These are phyloP conservation scores for Prototheca cutis DNA, from an alignment of 163 green algal genomes.

Conservation along the genomic window DNA sequence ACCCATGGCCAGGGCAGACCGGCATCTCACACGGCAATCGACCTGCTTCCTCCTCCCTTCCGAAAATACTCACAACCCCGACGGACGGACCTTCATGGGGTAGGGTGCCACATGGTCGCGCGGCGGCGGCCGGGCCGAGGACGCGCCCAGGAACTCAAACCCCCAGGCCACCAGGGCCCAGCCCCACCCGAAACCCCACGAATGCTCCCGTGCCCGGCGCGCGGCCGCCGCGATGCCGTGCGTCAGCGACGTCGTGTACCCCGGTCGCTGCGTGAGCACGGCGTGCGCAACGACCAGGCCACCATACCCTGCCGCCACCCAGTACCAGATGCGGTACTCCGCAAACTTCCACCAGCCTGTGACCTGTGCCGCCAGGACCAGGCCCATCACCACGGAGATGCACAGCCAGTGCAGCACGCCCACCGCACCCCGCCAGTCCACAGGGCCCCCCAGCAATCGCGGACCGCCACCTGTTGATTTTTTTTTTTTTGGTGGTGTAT, in stretches of 20 bases:
- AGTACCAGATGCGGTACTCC: slow-evolving; percentile 16
- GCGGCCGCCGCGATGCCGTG: slow-evolving; percentile 16
- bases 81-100: slow-evolving; percentile 14
- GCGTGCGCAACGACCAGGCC: slow-evolving; percentile 25
- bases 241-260: slow-evolving; percentile 22
- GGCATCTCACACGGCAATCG: background rate
- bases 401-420: slow-evolving; percentile 29
- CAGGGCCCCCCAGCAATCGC: slow-evolving; percentile 17
- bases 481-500: too few relatives aligned
- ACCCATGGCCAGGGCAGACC: too few relatives aligned
- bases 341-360: slow-evolving; percentile 4
- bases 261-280: slow-evolving; percentile 20
- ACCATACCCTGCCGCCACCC: slow-evolving; percentile 15
- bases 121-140: slow-evolving; percentile 18
- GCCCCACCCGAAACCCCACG: slow-evolving; percentile 2
- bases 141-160: slow-evolving; percentile 19
- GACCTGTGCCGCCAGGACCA: slow-evolving; percentile 16
- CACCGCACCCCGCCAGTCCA: slow-evolving; percentile 14
- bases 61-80: background rate
- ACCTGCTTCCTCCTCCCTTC: background rate
- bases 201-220: slow-evolving; percentile 8
- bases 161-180: slow-evolving; percentile 21
- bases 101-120: slow-evolving; percentile 24
- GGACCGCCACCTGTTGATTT: slow-evolving; percentile 13
- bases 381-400: slow-evolving; percentile 19